A percentile compares a stretch with the other conserved stretches of the same genome.
These are phyloP conservation scores for Lentinula novae-zelandiae DNA, from an alignment of 1,284 basidiomycete species.

Conservation along the genomic window DNA sequence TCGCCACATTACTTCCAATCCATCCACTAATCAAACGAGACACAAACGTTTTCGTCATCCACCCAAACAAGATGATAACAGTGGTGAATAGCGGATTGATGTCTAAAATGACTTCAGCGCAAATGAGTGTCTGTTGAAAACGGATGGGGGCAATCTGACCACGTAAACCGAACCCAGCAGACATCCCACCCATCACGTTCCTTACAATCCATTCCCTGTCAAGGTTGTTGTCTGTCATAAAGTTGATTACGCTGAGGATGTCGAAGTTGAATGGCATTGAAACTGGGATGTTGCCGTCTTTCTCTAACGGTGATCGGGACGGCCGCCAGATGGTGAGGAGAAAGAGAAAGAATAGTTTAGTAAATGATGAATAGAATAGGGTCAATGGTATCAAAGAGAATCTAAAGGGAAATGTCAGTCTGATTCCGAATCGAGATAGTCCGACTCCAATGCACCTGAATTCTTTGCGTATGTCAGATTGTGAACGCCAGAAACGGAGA, in stretches of 20 bases:
- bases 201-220: constrained; percentile 85
- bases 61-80: constrained; percentile 72
- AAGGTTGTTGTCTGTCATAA: constrained; percentile 63
- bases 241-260: constrained; percentile 36
- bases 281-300: constrained; percentile 14
- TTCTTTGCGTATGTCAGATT: constrained; percentile 57
- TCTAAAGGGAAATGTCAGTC: constrained; percentile 30
- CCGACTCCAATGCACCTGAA: constrained; percentile 37
- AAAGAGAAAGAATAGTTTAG: constrained; percentile 82
- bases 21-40: constrained; percentile 59
- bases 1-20: constrained; percentile 52
- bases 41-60: constrained; percentile 67
- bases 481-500: background rate
- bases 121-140: background rate
- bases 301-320: constrained; percentile 19
- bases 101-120: constrained; percentile 64
- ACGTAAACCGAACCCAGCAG: constrained; percentile 49
- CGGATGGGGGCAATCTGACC: constrained; percentile 26
- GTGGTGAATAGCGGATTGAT: constrained; percentile 76
- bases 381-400: constrained; percentile 75
- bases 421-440: background rate
- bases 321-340: constrained; percentile 82
- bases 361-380: constrained; percentile 82
- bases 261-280: constrained; percentile 19
- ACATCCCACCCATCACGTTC: constrained; percentile 83